Evolutionary conservation across 208 protist species (phyloP), one percentile per base, ranked within the genome.

Genomic region (Balamuthia mandrillaris): DNA sequence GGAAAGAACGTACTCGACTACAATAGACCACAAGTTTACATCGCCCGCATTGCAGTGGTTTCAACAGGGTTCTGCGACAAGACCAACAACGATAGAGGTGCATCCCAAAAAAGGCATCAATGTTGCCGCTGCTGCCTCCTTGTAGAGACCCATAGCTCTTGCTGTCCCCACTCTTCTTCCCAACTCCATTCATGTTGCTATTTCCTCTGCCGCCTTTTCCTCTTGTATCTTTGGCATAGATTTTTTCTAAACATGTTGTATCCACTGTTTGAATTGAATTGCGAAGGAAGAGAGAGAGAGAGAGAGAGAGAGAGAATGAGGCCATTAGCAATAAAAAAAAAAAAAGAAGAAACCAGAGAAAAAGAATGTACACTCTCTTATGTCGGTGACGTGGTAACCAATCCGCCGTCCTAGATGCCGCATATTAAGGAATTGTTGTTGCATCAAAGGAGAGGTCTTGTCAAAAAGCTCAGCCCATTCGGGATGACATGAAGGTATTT

Each of bases 351-450:
- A 18, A 33, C 21, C 47, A 14, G 14, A 14, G 47, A 41, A 24
- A 35, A 4, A 27, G 9, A 3, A 44, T 24, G 42, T 1, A 84
- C 78, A 49, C 70, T 56, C 45, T 33, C 66, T 41, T 12, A 84
- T 51, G 6, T 66, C 41, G 37, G 60, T 84, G 78, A 84, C 70
- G 78, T 61, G 70, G 37, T 84, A 84, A 37, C 78, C 78, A 41
- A 84, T 70, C 44, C 78, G 42, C 29, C 78, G 37, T 18, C 49
- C 78, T 12, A 84, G 49, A 29, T 84, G 78, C 70, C 78, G 42
- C 47, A 84, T 66, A 24, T 51, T 54, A 33, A 84, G 60, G 54
- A 84, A 72, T 37, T 60, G 54, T n/a, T 60, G 60, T 12, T 68
- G 44, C 18, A 65, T 65, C 42, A 24, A n/a, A 37, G 45, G 65